Evolutionary conservation across 352 stramenopile genomes (phyloP).

Genomic region (Globisporangium carolinianum): DNA sequence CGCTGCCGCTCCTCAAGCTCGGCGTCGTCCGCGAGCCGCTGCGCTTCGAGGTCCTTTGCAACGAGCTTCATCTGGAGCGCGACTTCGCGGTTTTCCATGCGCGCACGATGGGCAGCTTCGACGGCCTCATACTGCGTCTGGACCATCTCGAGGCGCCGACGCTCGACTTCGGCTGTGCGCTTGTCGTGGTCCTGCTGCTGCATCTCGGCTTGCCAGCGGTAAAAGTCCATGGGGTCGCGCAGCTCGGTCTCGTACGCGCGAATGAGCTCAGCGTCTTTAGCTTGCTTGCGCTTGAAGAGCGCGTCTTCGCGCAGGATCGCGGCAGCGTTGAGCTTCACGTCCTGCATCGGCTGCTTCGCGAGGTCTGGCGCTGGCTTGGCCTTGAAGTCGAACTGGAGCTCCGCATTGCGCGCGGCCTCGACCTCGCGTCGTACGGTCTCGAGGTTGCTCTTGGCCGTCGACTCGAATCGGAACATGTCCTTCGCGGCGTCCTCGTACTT

Average conservation of each 20-base stretch:
- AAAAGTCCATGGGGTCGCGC: slow-evolving; percentile 87
- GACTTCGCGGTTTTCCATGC: slow-evolving; percentile 77
- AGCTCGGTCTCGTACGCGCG: slow-evolving; percentile 87
- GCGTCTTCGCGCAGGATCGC: slow-evolving; percentile 90
- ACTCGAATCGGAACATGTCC: slow-evolving; percentile 72
- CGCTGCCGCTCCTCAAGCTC: slow-evolving; percentile 51
- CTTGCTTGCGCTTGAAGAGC: slow-evolving; percentile 89
- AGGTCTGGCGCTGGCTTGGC: slow-evolving; percentile 52
- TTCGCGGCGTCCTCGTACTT: slow-evolving; percentile 70
- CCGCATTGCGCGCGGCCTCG: slow-evolving; percentile 47
- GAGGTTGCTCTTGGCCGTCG: slow-evolving; percentile 69
- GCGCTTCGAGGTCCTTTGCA: slow-evolving; percentile 51
- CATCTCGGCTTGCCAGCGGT: slow-evolving; percentile 87
- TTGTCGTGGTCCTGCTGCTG: slow-evolving; percentile 69
- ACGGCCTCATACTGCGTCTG: slow-evolving; percentile 79
- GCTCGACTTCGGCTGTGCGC: slow-evolving; percentile 63
- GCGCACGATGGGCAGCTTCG: slow-evolving; percentile 51
- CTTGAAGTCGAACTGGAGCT: slow-evolving; percentile 73
- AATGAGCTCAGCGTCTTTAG: slow-evolving; percentile 82
- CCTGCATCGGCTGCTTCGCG: slow-evolving; percentile 16
- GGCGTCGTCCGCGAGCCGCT: slow-evolving; percentile 53
- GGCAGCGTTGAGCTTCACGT: slow-evolving; percentile 85
- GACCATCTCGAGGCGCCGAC: slow-evolving; percentile 73
- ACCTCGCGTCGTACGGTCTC: slow-evolving; percentile 58
- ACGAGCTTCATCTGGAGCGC: slow-evolving; percentile 74